Evolutionary conservation across 2,329 filamentous ascomycete genomes (phyloP).

Genomic region (Aspergillus sp.): DNA sequence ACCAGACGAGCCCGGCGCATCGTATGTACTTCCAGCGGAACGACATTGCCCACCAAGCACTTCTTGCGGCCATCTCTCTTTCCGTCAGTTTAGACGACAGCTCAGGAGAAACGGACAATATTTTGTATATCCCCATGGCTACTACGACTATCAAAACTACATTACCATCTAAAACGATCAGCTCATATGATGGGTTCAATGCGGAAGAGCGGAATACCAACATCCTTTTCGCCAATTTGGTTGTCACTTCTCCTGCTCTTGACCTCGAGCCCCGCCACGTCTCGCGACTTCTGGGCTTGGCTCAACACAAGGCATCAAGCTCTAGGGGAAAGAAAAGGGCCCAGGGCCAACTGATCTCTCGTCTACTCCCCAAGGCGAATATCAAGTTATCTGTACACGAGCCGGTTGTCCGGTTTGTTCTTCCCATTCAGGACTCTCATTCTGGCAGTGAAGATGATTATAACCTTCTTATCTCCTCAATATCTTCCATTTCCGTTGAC

Average conservation of each 20-base stretch:
- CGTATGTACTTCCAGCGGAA: constrained; percentile 96
- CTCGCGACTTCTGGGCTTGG: constrained; percentile 75
- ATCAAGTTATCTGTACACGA: constrained; percentile 97
- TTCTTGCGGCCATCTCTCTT: constrained; percentile 88
- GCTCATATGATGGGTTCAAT: constrained; percentile 68
- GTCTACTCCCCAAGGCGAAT: constrained; percentile 88
- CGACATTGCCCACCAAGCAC: constrained; percentile 91
- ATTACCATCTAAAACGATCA: constrained; percentile 88
- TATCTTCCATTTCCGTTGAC: constrained; percentile 90
- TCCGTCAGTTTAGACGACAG: constrained; percentile 90
- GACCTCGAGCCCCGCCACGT: constrained; percentile 91
- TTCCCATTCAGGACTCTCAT: constrained; percentile 70
- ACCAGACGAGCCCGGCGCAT: constrained; percentile 89
- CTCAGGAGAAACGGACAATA: constrained; percentile 77
- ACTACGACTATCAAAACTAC: constrained; percentile 95
- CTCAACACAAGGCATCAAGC: constrained; percentile 57
- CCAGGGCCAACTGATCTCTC: constrained; percentile 71
- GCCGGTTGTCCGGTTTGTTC: constrained; percentile 83
- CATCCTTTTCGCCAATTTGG: constrained; percentile 92
- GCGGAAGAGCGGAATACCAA: constrained; percentile 89
- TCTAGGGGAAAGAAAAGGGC: constrained; percentile 46
- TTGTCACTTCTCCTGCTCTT: constrained; percentile 91
- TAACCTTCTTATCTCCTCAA: constrained; percentile 90
- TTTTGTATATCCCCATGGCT: constrained; percentile 95
- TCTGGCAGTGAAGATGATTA: constrained; percentile 72